Evolutionary conservation across 306 rosid species (phyloP), one percentile per base, ranked within the genome.

Genomic region (Hippophae gyantsensis): DNA sequence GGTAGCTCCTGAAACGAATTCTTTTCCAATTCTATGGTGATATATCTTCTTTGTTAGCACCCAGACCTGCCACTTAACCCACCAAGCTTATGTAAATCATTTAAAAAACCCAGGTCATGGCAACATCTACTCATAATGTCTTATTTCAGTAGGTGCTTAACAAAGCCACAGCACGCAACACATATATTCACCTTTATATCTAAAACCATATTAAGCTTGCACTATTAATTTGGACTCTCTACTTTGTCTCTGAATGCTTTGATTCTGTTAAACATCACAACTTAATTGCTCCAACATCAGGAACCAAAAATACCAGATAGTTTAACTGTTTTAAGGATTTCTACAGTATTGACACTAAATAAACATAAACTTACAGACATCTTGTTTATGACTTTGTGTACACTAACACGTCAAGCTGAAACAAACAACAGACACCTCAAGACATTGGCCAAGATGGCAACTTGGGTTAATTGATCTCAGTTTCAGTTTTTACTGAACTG

Each of bases 1-100:
- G 68, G 58, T 64, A 49, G 71, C 68, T 65, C 76, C 69, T 67
- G 54, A 58, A 48, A 60, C 54, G 38, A 70, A 62, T 42, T 62
- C 14, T 43, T 71, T 50, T 73, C 51, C 53, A 49, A 13, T 73
- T 65, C 54, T 68, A 80, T n/a, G 68, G 62, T 57, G 82, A 68
- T 67, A 63, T 42, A 69, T 73, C 78, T 72, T 65, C 79, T 77
- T 82, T 76, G 64, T 62, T 59, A 38, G 68, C 77, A 69, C 62
- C 80, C 69, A 64, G 62, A 76, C 86, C 87, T 84, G 94, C 79
- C 81, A 84, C 62, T 75, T 49, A 73, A 62, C 73, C 79, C 79
- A 69, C 65, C 77, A 75, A 58, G 62, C 63, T 72, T 81, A 69
- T 13, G 64, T 74, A 65, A 76, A 74, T 66, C 62, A 76, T 67